phyloP scores from a whole-genome alignment of 2,329 filamentous ascomycete genomes.

The Phialocephala sp. region DNA sequence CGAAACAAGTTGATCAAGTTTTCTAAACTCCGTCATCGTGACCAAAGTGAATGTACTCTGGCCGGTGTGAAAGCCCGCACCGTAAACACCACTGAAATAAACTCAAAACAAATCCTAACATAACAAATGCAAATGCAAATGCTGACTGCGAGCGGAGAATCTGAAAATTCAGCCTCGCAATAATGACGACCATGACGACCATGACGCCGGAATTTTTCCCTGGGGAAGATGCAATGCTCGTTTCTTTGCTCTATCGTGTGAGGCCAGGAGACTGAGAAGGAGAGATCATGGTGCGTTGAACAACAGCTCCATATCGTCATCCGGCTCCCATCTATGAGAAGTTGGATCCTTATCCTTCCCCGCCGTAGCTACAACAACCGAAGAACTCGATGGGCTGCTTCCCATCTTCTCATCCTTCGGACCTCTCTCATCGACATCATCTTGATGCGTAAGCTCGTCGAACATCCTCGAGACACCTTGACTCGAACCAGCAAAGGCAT shows the following conservation, averaged over 20 bases:
- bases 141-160: background rate
- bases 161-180: background rate
- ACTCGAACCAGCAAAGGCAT: conserved; percentile 35
- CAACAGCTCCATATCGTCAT: conserved; percentile 28
- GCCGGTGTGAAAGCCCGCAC: background rate
- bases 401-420: conserved; percentile 30
- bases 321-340: conserved; percentile 16
- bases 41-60: background rate
- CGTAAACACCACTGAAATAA: background rate
- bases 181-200: background rate
- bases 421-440: conserved; percentile 25
- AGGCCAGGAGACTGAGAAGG: background rate
- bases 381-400: background rate
- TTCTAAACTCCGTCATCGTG: background rate
- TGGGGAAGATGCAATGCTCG: background rate
- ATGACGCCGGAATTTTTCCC: background rate
- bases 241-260: background rate
- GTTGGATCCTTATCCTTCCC: background rate
- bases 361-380: background rate
- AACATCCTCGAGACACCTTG: conserved; percentile 30
- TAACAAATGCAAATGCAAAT: background rate
- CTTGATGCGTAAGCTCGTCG: conserved; percentile 38
- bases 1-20: background rate
- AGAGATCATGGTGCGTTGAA: conserved; percentile 17
- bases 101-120: background rate